Evolutionary conservation across 306 rosid genomes (phyloP), one percentile per base, ranked within the genome.

Genomic region (Chamaecrista fasciculata): DNA sequence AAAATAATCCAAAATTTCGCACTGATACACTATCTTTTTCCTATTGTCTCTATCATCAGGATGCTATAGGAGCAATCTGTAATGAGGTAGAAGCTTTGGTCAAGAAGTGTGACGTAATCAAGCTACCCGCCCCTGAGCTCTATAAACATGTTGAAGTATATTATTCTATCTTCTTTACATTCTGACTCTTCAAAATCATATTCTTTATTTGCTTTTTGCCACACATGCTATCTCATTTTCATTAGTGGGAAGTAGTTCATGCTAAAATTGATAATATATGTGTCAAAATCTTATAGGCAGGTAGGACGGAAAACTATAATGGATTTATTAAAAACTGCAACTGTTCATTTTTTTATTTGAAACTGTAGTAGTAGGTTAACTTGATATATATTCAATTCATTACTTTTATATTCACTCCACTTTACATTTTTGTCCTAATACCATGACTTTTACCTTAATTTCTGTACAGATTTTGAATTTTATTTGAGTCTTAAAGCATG

Each of bases 81-180:
- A 86, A 81, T 25, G 97, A 88, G 76, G 88, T 94, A 64, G 92
- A 85, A 67, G 84, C 86, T 77, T 79, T 94, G 82, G 99, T 94
- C 51, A 85, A 84, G 83, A 82, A 80, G 79, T 89, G 92, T 81
- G 99, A 94, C 67, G 96, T 95, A 61, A 81, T 94, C 85, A 85
- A 79, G 79, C 82, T 94, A 70, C 99, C 99, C 83, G 96, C 97
- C 63, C 89, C 82, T 8, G 89, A 86, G 86, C 89, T 94, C 52
- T 94, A 88, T 81, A 72, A 86, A 69, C 81, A 83, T 69, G 88
- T 91, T 51, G 97, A 88, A 78, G 98, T 91, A 86, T 74, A 87
- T 66, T 64, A 39, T 64, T 74, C 21, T 62, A 48, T 63, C 57
- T 64, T 34, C 48, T 18, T 10, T 14, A 48, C 55, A 47, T 64